Base-by-base conservation (phyloP, 129 eudicot genomes). In the Flaveria robusta region DNA sequence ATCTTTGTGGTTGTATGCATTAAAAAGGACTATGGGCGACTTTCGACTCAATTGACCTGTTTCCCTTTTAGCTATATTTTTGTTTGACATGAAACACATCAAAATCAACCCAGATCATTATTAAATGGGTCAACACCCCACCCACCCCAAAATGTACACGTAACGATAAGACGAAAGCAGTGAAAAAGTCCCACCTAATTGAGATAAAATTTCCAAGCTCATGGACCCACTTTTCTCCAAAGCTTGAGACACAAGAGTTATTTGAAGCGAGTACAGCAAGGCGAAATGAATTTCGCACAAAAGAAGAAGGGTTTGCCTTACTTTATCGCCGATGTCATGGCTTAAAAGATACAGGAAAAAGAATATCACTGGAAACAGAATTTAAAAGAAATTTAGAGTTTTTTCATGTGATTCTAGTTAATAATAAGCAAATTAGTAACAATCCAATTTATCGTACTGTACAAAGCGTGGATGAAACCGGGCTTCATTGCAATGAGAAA, bases 311-410 rank as follows among this genome's bases (percentile, higher is more conserved):
- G 82, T 75, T 37, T 82, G 86, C 20, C 82, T 77, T 51, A 82
- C 83, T 84, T 73, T 79, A 45, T 81, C 67, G 74, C 86, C 41
- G 54, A 85, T 75, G 31, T 75, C 54, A 67, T 79, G 84, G 82
- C 89, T 85, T 83, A 85, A 79, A 60, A 85, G 82, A 85, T 85
- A 82, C 23, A 85, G 62, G 82, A 82, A 70, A 79, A 85, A 85
- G 79, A 79, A 85, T 75, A 82, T 64, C 84, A 82, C 89, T 85
- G 89, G 49, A 74, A 29, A 66, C 15, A 60, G 8, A 82, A 58
- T 22, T 68, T 29, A 24, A 66, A 43, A 42, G 15, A 72, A 47
- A 26, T 45, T 81, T 19, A 72, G 46, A 46, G 51, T 16, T 71
- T 71, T 71, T 10, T 43, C 52, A 50, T 66, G 74, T 18, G 45